Percentiles rank a stretch among this genome's conserved stretches.
Conservation (phyloP, 2,329 filamentous ascomycete species). For the Penicillium sp. region DNA sequence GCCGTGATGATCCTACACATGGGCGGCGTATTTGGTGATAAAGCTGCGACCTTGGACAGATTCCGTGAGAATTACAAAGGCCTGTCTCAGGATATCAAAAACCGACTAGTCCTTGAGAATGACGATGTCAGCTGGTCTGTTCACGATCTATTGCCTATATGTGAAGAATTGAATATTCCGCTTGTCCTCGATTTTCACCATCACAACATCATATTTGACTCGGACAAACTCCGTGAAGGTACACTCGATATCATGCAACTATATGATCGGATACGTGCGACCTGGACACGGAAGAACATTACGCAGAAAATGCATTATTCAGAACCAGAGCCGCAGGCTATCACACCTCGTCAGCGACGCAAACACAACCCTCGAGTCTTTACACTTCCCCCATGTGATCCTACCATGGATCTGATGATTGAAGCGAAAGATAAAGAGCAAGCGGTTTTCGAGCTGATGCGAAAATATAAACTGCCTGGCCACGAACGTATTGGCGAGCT, state of each 20-base stretch:
- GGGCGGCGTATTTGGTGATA: conserved; percentile 87
- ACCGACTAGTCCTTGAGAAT: conserved; percentile 83
- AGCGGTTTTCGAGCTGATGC: conserved; percentile 91
- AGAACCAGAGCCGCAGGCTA: conserved; percentile 70
- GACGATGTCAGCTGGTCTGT: conserved; percentile 93
- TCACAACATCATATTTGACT: conserved; percentile 88
- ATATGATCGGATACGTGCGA: conserved; percentile 72
- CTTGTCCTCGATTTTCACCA: conserved; percentile 92
- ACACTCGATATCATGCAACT: conserved; percentile 74
- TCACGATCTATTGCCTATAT: conserved; percentile 83
- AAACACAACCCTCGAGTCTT: conserved; percentile 81
- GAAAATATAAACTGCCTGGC: conserved; percentile 77
- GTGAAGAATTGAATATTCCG: conserved; percentile 91
- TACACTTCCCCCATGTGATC: conserved; percentile 74
- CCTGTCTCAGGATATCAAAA: conserved; percentile 67
- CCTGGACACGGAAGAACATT: conserved; percentile 79
- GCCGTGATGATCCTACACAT: conserved; percentile 94
- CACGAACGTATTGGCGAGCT: conserved; percentile 73
- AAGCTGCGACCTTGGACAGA: conserved; percentile 69
- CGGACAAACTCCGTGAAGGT: conserved; percentile 69
- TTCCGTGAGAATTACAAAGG: conserved; percentile 71
- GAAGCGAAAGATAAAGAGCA: conserved; percentile 98
- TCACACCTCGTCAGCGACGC: conserved; percentile 72
- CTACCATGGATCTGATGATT: conserved; percentile 95
- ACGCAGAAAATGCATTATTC: conserved; percentile 97